Conservation (phyloP, 768 basidiomycete species). For the Pulveroboletus sp. region DNA sequence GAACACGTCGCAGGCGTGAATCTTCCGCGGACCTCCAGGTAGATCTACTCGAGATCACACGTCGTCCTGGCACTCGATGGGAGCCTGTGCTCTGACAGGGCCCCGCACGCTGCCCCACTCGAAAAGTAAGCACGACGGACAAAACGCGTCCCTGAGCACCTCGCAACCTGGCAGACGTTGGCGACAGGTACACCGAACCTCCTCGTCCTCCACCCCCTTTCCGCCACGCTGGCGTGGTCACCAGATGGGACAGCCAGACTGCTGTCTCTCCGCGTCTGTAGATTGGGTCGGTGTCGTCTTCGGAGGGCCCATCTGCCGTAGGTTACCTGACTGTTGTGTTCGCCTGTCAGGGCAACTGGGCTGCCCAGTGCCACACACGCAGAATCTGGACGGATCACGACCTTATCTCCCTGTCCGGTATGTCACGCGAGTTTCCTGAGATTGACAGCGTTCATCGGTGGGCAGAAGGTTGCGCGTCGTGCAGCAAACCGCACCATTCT, state of each 20-base stretch:
- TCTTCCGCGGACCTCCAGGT: conserved; percentile 30
- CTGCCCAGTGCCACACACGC: neutral
- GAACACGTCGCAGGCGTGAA: conserved; percentile 24
- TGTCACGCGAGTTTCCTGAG: conserved; percentile 6
- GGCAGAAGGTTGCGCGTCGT: conserved; percentile 17
- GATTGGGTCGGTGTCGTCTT: conserved; percentile 14
- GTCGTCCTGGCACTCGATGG: conserved; percentile 18
- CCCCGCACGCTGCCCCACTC: neutral
- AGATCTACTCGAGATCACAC: conserved; percentile 24
- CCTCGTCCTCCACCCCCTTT: conserved; percentile 26
- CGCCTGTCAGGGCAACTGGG: conserved; percentile 5
- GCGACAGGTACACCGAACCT: neutral
- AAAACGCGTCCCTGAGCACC: neutral
- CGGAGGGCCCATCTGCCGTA: conserved; percentile 3
- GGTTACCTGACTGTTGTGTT: neutral
- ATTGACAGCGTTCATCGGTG: conserved; percentile 13
- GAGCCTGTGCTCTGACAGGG: conserved; percentile 4
- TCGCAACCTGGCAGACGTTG: conserved; percentile 10
- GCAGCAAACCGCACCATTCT: conserved; percentile 12
- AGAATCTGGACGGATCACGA: conserved; percentile 28
- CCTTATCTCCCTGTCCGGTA: conserved; percentile 27
- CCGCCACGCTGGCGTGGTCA: conserved; percentile 15
- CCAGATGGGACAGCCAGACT: no score
- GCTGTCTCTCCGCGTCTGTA: conserved; percentile 2
- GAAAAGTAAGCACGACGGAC: conserved; percentile 19